Conservation (phyloP, 208 protist species). For the Phytomonas sp. region DNA sequence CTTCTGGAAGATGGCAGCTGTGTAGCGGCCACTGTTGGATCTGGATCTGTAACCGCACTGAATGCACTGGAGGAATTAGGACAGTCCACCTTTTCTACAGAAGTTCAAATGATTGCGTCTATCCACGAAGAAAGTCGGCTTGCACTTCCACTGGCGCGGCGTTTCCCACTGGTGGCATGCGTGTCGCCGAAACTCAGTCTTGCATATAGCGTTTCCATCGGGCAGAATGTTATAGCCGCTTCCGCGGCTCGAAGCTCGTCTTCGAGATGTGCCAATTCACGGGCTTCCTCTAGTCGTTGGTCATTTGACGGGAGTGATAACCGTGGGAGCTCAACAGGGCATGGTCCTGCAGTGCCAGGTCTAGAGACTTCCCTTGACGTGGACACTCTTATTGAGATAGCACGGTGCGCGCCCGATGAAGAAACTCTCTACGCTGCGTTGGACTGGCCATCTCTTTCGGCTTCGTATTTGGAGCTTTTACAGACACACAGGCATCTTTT, state of each 20-base stretch:
- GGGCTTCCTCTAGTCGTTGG: conserved; percentile 11
- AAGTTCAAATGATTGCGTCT: conserved; percentile 37
- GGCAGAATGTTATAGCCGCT: conserved; percentile 50
- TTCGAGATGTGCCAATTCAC: conserved; percentile 10
- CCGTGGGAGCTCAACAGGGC: not conserved
- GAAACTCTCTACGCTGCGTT: conserved; percentile 1
- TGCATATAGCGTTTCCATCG: conserved; percentile 36
- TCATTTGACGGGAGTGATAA: not conserved
- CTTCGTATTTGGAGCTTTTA: not conserved
- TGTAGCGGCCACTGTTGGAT: not conserved
- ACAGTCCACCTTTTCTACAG: conserved; percentile 3
- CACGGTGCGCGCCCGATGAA: conserved; percentile 12
- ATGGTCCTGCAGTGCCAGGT: conserved; percentile 4
- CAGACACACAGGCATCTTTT: not conserved
- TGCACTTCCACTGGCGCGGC: conserved; percentile 24
- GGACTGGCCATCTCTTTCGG: conserved; percentile 3
- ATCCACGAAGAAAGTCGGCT: conserved; percentile 27
- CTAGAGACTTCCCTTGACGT: conserved; percentile 17
- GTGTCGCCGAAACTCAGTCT: conserved; percentile 29
- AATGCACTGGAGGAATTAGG: not conserved
- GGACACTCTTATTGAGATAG: conserved; percentile 15
- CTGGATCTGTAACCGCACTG: not conserved
- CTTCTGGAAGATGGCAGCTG: conserved; percentile 9
- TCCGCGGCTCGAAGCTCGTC: conserved; percentile 18
- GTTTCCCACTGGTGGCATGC: conserved; percentile 39